phyloP scores from a whole-genome alignment of 495 filamentous ascomycete species.

The Penicillium chermesinum region DNA sequence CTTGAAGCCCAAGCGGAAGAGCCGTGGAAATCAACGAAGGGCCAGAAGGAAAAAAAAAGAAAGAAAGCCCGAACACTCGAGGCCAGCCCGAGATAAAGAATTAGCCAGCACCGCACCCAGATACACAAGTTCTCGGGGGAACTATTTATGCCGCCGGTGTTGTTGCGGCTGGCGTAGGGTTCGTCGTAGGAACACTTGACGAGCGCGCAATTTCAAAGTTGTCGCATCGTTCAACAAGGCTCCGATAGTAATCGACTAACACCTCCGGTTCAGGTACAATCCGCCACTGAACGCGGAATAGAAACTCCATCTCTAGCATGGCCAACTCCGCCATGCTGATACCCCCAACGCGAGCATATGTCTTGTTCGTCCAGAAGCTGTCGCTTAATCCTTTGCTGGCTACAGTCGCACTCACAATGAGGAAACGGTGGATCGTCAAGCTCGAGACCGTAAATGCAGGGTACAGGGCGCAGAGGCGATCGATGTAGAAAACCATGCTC shows the following conservation, averaged over 20 bases:
- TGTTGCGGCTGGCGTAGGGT: slow-evolving; percentile 2
- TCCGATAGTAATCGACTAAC: slow-evolving; percentile 85
- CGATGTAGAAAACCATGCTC: slow-evolving; percentile 99
- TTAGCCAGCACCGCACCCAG: neutral
- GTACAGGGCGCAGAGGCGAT: slow-evolving; percentile 87
- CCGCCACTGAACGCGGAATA: slow-evolving; percentile 87
- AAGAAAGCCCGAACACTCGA: slow-evolving; percentile 12
- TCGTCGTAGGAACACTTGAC: slow-evolving; percentile 6
- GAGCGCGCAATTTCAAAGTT: slow-evolving; percentile 50
- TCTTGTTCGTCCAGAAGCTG: slow-evolving; percentile 95
- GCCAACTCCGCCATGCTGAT: slow-evolving; percentile 84
- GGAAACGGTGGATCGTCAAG: slow-evolving; percentile 92
- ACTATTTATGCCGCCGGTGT: slow-evolving; percentile 9
- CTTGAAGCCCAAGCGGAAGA: neutral
- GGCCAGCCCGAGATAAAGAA: slow-evolving; percentile 18
- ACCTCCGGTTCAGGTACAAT: slow-evolving; percentile 95
- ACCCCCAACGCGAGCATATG: slow-evolving; percentile 89
- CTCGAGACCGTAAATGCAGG: slow-evolving; percentile 91
- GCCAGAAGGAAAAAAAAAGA: too few species aligned
- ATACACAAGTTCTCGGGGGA: neutral
- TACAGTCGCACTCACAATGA: slow-evolving; percentile 92
- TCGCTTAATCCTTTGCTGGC: slow-evolving; percentile 94
- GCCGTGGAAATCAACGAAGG: neutral
- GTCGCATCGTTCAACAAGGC: slow-evolving; percentile 67
- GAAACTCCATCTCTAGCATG: slow-evolving; percentile 88